These are phyloP conservation scores for Alternaria arborescens DNA, from an alignment of 2,329 filamentous ascomycete genomes.

Conservation along the genomic window DNA sequence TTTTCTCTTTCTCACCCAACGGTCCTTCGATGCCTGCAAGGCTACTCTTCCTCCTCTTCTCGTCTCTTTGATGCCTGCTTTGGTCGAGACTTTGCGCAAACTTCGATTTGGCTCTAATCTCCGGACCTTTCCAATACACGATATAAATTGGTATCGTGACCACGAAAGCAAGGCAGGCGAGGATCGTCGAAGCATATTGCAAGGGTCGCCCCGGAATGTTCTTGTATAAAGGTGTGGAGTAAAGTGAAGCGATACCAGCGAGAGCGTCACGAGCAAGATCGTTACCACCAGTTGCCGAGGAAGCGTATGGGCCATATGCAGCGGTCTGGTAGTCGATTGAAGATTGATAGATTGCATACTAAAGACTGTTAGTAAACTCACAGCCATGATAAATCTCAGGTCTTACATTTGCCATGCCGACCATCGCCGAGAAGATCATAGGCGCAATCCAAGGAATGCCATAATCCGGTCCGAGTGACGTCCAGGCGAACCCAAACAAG, in stretches of 20 bases:
- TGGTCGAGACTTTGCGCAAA: conserved; percentile 60
- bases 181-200: conserved; percentile 63
- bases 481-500: conserved; percentile 75
- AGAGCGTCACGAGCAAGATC: conserved; percentile 78
- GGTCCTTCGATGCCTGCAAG: conserved; percentile 19
- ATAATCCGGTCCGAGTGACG: conserved; percentile 65
- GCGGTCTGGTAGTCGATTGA: conserved; percentile 81
- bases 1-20: conserved; percentile 8
- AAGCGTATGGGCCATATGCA: conserved; percentile 75
- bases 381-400: too few species aligned
- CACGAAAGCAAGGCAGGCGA: conserved; percentile 59
- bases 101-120: conserved; percentile 60
- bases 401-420: conserved; percentile 72
- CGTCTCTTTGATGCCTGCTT: conserved; percentile 37
- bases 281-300: conserved; percentile 78
- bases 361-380: background rate
- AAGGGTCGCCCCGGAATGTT: conserved; percentile 54
- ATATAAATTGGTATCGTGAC: conserved; percentile 63
- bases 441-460: conserved; percentile 73
- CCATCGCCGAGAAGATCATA: conserved; percentile 69
- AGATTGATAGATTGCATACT: conserved; percentile 76
- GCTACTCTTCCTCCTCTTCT: conserved; percentile 40
- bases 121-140: conserved; percentile 65
- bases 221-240: conserved; percentile 63
- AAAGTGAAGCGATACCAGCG: conserved; percentile 74